Base-by-base conservation (phyloP, 768 basidiomycete genomes). In the Fibroporia radiculosa region DNA sequence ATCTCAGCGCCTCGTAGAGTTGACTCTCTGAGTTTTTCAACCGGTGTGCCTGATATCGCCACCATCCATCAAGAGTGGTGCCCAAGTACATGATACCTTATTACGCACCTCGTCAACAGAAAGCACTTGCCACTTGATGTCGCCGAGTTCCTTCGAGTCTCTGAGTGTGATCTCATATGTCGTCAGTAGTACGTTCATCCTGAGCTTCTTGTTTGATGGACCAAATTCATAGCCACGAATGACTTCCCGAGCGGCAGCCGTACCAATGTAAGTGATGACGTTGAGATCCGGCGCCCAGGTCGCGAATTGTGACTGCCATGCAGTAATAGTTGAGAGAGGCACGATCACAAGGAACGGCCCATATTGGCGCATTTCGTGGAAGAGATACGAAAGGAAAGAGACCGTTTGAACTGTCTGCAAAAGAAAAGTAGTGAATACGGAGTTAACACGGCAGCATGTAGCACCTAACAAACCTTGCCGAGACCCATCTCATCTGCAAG, bases 401-500 rank as follows among this genome's bases (percentile, higher is more conserved):
- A 98, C 95, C 0, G 93, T 93, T 72, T 99, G 96, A 6, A 99
- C 93, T 16, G 88, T 91, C 86, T 91, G 52, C 2, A 49, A 1
- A 28, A 10, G 20, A 32, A 31, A 52, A 47, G n/a, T 16, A 5
- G 28, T n/a, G 29, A n/a, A 31, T 10, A 10, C 10, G 29, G 23
- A n/a, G 36, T 36, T 27, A 4, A 43, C 36, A 44, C n/a, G 0
- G 27, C 38, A 48, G 14, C 10, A 26, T 6, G 11, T 11, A 29
- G 27, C 19, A 28, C 12, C 16, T 6, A 10, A 31, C 26, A 12
- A 50, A 86, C 77, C 79, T 99, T 99, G 43, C 96, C 96, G 20
- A 99, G 84, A 62, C 96, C 96, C 96, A 98, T 99, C 74, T 99
- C 96, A 58, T 99, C 96, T 1, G 96, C 96, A 27, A 99, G 69